phyloP scores from a whole-genome alignment of 176 grass and related monocot genomes.

The Lolium perenne region DNA sequence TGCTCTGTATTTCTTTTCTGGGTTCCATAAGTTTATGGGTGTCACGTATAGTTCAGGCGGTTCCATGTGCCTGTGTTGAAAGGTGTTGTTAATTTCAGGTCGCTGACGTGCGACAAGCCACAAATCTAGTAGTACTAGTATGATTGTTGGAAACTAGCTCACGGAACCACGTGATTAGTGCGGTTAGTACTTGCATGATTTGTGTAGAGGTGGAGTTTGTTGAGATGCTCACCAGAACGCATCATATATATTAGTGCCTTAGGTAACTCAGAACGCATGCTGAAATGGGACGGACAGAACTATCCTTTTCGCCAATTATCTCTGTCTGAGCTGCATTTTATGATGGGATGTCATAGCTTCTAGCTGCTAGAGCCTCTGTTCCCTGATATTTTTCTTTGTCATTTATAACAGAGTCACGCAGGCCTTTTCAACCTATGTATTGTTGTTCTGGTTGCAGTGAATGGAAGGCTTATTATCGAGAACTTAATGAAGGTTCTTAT shows the following conservation, averaged over 20 bases:
- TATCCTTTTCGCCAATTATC: not conserved
- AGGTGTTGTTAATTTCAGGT: constrained; percentile 16
- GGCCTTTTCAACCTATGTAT: constrained; percentile 98
- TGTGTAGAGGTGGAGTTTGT: not conserved
- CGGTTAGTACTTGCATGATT: not conserved
- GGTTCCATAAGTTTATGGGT: not conserved
- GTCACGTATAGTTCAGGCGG: not conserved
- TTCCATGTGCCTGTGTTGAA: not conserved
- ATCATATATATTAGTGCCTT: not conserved
- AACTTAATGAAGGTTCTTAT: constrained; percentile 94
- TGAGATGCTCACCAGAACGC: not conserved
- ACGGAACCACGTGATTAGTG: not conserved
- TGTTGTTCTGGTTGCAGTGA: constrained; percentile 90
- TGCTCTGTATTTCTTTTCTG: not conserved
- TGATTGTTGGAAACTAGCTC: not conserved
- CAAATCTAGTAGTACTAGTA: constrained; percentile 6
- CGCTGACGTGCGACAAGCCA: not conserved
- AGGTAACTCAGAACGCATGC: constrained; percentile 17
- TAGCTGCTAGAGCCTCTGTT: not conserved
- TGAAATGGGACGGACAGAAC: not conserved
- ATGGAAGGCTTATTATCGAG: constrained; percentile 94
- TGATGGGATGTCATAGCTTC: constrained; percentile 26
- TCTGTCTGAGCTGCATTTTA: constrained; percentile 3
- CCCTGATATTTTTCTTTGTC: constrained; percentile 29
- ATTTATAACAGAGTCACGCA: constrained; percentile 83